Conservation (phyloP, 2,329 filamentous ascomycete genomes). For the Nannizziopsis barbatae region DNA sequence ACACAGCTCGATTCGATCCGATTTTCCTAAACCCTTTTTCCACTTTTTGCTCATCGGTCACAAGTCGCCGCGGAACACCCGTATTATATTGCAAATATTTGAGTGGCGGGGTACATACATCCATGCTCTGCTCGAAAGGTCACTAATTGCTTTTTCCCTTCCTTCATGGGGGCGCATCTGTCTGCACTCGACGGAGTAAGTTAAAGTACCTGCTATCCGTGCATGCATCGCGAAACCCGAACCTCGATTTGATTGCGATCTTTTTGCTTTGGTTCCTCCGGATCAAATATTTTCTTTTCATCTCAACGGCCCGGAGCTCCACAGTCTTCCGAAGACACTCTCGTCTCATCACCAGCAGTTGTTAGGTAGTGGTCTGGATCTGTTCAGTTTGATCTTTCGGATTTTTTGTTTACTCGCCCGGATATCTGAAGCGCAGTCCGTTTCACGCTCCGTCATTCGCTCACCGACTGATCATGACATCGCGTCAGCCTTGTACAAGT, state of each 20-base stretch:
- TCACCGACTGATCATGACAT: slow-evolving; percentile 5
- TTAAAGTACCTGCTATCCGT: too few relatives aligned
- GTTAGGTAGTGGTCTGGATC: too few relatives aligned
- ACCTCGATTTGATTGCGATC: too few relatives aligned
- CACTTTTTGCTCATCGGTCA: neutral
- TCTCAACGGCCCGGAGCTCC: too few relatives aligned
- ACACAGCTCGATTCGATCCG: neutral
- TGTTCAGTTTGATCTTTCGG: neutral
- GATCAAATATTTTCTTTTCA: too few relatives aligned
- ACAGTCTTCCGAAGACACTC: too few relatives aligned
- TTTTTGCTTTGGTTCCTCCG: too few relatives aligned
- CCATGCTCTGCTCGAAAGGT: neutral
- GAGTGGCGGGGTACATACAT: slow-evolving; percentile 4
- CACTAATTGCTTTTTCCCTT: neutral
- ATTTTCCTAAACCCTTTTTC: too few relatives aligned
- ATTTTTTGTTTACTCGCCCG: neutral
- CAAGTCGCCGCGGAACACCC: neutral
- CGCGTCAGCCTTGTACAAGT: slow-evolving; percentile 2
- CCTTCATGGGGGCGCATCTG: too few relatives aligned
- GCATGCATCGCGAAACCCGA: too few relatives aligned
- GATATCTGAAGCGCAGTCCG: neutral
- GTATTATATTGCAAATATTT: neutral
- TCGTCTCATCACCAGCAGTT: too few relatives aligned
- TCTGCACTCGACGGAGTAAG: too few relatives aligned
- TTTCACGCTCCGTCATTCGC: neutral